Conservation (phyloP, 768 basidiomycete genomes). For the Cystobasidium tubakii region DNA sequence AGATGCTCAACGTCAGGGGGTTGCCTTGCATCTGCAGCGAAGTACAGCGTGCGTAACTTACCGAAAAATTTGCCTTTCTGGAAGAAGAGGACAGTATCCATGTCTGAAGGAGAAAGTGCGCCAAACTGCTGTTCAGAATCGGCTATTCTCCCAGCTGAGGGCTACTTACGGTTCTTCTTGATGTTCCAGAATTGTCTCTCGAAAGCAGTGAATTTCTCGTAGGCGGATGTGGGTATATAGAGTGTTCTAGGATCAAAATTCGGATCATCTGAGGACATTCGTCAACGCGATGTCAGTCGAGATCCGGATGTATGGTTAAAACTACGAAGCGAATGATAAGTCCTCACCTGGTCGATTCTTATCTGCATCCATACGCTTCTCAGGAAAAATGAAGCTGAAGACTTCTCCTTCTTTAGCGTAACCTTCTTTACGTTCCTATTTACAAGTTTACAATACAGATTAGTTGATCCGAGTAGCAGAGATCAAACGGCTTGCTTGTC, state of each 20-base stretch:
- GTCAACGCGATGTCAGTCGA: too few relatives aligned
- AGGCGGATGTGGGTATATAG: constrained; percentile 66
- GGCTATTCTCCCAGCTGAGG: too few relatives aligned
- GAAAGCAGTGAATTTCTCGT: constrained; percentile 84
- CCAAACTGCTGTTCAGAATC: too few relatives aligned
- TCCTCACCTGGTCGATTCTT: constrained; percentile 11
- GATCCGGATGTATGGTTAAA: too few relatives aligned
- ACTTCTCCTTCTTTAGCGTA: constrained; percentile 13
- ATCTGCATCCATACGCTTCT: not conserved
- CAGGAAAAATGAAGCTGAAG: constrained; percentile 5
- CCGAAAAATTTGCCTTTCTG: constrained; percentile 68
- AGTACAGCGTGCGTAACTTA: not conserved
- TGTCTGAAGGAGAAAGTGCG: constrained; percentile 53
- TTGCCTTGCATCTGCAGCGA: not conserved
- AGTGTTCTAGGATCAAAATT: constrained; percentile 87
- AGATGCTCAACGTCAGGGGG: not conserved
- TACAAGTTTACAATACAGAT: too few relatives aligned
- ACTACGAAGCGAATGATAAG: constrained; percentile 1
- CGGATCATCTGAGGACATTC: constrained; percentile 58
- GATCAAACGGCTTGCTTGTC: constrained; percentile 64
- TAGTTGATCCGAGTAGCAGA: too few relatives aligned
- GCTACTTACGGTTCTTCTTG: constrained; percentile 53
- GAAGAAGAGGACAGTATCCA: constrained; percentile 93
- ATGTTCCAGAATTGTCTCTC: constrained; percentile 82
- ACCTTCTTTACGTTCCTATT: not conserved